These are phyloP conservation scores for Rhizopus sp. DNA, from an alignment of 371 early-diverging fungal species.

Conservation along the genomic window DNA sequence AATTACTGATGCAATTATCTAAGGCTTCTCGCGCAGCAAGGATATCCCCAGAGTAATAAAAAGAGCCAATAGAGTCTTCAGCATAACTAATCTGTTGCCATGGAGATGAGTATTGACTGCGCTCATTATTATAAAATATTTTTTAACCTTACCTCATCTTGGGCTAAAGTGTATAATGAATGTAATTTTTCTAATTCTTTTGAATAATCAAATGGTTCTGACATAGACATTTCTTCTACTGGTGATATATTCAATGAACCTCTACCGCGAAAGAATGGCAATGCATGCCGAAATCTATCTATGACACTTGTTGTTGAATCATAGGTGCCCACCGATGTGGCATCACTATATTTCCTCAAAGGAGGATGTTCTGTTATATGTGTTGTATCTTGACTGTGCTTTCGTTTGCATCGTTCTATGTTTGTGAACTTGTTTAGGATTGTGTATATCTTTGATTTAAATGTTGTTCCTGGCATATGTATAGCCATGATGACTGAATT, in stretches of 20 bases:
- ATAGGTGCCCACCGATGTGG: conserved; percentile 22
- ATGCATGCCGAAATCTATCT: conserved; percentile 21
- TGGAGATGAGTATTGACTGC: background rate
- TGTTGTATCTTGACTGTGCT: background rate
- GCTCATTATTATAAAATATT: too few species aligned
- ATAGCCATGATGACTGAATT: too few species aligned
- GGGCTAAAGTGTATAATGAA: conserved; percentile 17
- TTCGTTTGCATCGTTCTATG: background rate
- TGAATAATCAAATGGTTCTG: conserved; percentile 3
- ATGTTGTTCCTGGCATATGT: background rate
- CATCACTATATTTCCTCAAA: conserved; percentile 21
- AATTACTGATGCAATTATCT: conserved; percentile 30
- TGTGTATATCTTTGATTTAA: background rate
- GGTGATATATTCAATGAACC: conserved; percentile 7
- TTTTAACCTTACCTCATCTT: conserved; percentile 25
- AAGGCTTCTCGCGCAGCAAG: conserved; percentile 43
- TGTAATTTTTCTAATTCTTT: conserved; percentile 14
- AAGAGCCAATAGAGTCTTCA: conserved; percentile 42
- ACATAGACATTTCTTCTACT: background rate
- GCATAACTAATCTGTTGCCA: conserved; percentile 34
- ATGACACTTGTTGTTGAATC: conserved; percentile 17
- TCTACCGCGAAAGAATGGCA: conserved; percentile 19
- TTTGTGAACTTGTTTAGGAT: background rate
- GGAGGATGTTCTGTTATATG: too few species aligned
- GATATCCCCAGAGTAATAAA: conserved; percentile 43